Conservation (phyloP, 1,139 yeast species). For the Debaryomycetaceae sp. region DNA sequence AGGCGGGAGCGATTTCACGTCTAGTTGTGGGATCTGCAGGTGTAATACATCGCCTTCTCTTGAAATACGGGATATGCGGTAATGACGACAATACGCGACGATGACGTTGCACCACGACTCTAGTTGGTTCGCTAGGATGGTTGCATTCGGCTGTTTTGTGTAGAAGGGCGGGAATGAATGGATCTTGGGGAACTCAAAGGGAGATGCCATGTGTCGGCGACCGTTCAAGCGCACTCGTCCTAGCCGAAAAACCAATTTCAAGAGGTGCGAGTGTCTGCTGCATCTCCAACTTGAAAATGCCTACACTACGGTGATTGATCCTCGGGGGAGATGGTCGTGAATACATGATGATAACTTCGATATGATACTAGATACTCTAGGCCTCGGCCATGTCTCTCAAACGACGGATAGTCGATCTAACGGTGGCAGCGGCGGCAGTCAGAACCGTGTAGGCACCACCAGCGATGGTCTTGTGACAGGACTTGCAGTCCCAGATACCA, state of each 20-base stretch:
- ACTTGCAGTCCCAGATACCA: constrained; percentile 97
- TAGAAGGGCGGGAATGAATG: constrained; percentile 87
- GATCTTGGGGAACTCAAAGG: constrained; percentile 51
- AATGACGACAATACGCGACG: constrained; percentile 47
- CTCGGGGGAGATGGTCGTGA: neutral
- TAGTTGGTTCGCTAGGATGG: constrained; percentile 67
- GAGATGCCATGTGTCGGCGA: constrained; percentile 2
- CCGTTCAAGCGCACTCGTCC: too few relatives aligned
- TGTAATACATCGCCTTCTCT: constrained; percentile 17
- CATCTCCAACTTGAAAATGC: too few relatives aligned
- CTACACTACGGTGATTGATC: neutral
- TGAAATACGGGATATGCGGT: constrained; percentile 34
- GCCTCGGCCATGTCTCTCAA: constrained; percentile 99
- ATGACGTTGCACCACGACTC: constrained; percentile 33
- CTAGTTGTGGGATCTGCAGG: constrained; percentile 16
- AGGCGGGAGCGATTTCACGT: constrained; percentile 14
- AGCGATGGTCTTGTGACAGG: constrained; percentile 95
- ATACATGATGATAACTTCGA: neutral
- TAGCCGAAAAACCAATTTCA: too few relatives aligned
- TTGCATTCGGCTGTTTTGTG: constrained; percentile 78
- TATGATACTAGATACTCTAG: constrained; percentile 26
- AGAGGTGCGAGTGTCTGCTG: too few relatives aligned
- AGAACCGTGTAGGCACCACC: constrained; percentile 99
- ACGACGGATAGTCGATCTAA: constrained; percentile 99
- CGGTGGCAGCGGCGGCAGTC: constrained; percentile 99